Conservation (phyloP, 2,329 filamentous ascomycete genomes). For the Sclerotinia sclerotiorum region DNA sequence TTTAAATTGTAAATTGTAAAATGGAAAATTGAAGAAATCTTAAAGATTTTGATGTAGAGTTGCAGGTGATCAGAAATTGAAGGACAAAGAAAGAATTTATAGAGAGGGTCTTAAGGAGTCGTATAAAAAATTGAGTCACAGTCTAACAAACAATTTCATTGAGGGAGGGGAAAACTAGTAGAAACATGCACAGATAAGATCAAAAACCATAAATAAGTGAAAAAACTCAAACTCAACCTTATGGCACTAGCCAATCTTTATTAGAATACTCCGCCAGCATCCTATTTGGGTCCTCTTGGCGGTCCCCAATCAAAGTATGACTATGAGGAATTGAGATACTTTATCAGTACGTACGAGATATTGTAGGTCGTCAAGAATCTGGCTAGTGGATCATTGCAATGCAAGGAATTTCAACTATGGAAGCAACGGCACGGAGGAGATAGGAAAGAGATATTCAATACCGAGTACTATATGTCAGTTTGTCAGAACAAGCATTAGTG, state of each 20-base stretch:
- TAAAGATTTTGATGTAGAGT: background rate
- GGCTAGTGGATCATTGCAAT: constrained; percentile 9
- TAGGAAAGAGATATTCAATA: background rate
- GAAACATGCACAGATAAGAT: constrained; percentile 1
- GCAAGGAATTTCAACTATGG: constrained; percentile 5
- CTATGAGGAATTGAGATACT: background rate
- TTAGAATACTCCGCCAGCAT: background rate
- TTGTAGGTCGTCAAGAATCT: background rate
- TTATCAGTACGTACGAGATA: background rate
- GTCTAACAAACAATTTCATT: constrained; percentile 2
- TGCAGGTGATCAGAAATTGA: background rate
- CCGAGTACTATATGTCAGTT: background rate
- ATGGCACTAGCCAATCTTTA: constrained; percentile 3
- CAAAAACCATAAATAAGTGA: background rate
- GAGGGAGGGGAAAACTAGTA: background rate
- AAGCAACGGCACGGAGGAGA: constrained; percentile 5
- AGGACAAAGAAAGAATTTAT: constrained; percentile 15
- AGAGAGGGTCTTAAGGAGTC: background rate
- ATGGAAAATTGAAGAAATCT: background rate
- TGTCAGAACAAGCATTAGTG: background rate
- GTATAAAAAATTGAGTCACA: constrained; percentile 15
- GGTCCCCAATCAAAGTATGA: background rate
- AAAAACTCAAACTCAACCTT: constrained; percentile 11
- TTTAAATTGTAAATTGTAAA: background rate
- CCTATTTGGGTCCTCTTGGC: background rate